Evolutionary conservation across 495 filamentous ascomycete genomes (phyloP), one percentile per base, ranked within the genome.

Genomic region (Corynascus novoguineensis): DNA sequence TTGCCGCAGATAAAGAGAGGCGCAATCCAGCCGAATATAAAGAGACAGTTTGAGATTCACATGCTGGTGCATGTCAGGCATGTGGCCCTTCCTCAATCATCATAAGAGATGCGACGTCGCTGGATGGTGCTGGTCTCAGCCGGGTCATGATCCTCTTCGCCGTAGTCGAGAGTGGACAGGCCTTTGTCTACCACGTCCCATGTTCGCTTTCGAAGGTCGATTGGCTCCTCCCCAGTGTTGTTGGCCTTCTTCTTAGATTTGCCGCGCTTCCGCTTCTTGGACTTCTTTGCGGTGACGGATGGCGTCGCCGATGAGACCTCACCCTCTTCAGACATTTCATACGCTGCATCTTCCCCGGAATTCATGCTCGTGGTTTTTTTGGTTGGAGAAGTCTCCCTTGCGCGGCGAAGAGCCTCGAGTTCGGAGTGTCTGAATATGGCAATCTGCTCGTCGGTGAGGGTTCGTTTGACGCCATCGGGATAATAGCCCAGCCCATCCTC

Each of bases 401-500:
- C 76, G 10, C 86, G 81, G 4, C 89, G 71, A 17, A 96, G 71
- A 8, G 77, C 64, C 64, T 95, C 83, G 41, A 97, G 80, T 72
- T 98, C 93, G 14, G 86, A 93, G 67, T 93, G 87, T 56, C 93
- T 78, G 66, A 97, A 96, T 37, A 96, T 93, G 17, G 78, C 83
- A 42, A 97, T 89, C 71, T 98, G 87, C 54, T 89, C 88, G 68
- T 96, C 89, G 2, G 95, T 97, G 49, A 98, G 74, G 7, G 91
- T 96, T 6, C 95, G 85, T 68, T 95, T 95, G 52, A 84, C 82
- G 14, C 95, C 92, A 61, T 97, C 92, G 6, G 80, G 74, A 65
- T 97, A 98, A 70, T 90, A 93, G 22, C 92, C 95, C 12, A 96
- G 79, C 8, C 76, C 86, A 61, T 93, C 86, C 15, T 86, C 79